A percentile compares a stretch with the other conserved stretches of the same genome.
Conservation (phyloP, 495 filamentous ascomycete species). For the Podospora comata region DNA sequence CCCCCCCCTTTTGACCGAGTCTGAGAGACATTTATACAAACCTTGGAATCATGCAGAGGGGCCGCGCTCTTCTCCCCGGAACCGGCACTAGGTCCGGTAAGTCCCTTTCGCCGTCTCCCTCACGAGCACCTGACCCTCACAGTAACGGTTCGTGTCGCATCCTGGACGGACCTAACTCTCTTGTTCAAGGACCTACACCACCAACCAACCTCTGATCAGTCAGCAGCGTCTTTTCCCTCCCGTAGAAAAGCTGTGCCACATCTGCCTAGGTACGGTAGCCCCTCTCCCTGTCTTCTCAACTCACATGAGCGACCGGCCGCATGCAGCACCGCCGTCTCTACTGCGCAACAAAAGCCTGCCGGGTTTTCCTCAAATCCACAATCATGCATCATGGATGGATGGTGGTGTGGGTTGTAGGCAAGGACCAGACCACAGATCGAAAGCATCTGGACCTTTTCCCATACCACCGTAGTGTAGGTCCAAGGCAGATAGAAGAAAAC, state of each 20-base stretch:
- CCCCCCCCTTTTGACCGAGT: background rate
- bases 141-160: background rate
- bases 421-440: background rate
- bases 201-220: background rate
- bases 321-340: too few relatives aligned
- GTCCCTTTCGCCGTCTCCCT: background rate
- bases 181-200: background rate
- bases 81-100: background rate
- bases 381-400: background rate
- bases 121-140: background rate
- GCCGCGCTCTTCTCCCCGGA: background rate
- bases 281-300: background rate
- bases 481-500: background rate
- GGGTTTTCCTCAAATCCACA: background rate
- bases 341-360: background rate
- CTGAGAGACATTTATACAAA: background rate
- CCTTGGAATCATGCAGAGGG: background rate
- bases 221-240: background rate
- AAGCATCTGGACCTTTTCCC: background rate
- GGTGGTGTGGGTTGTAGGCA: background rate
- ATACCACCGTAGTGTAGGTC: background rate
- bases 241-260: background rate
- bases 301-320: background rate
- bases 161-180: background rate
- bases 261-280: background rate